phyloP scores from a whole-genome alignment of 2,329 filamentous ascomycete genomes.

The Neopestalotiopsis sp. region DNA sequence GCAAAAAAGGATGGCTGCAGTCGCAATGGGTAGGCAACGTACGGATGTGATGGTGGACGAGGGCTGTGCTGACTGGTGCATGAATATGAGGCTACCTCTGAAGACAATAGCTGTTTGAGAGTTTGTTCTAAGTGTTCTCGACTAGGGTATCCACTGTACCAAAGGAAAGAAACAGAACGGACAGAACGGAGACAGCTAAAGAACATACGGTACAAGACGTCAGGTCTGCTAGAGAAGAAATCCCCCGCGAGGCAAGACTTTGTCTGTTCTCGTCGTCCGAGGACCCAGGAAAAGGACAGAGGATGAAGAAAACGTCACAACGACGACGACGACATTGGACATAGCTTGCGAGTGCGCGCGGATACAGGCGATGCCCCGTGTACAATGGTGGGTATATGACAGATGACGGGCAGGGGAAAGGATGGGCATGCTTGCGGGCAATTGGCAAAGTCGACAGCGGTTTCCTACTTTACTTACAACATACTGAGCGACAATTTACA shows the following conservation, averaged over 20 bases:
- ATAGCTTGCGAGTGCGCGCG: too few species aligned
- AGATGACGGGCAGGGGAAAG: background rate
- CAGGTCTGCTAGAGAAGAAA: slow-evolving; percentile 16
- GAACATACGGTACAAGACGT: slow-evolving; percentile 10
- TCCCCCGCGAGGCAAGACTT: too few species aligned
- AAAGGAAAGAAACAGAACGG: slow-evolving; percentile 27
- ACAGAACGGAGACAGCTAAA: slow-evolving; percentile 15
- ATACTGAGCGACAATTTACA: background rate
- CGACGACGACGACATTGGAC: too few species aligned
- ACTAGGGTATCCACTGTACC: slow-evolving; percentile 29
- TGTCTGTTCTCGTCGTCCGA: too few species aligned
- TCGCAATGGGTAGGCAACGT: background rate
- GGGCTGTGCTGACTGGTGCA: slow-evolving; percentile 39
- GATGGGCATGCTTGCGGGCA: background rate
- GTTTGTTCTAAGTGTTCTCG: slow-evolving; percentile 29
- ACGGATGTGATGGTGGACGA: slow-evolving; percentile 20
- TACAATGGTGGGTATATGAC: background rate
- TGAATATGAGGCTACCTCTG: slow-evolving; percentile 36
- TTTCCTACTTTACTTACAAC: background rate
- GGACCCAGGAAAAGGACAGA: too few species aligned
- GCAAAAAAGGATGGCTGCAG: slow-evolving; percentile 19
- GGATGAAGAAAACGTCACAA: too few species aligned
- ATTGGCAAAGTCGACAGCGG: background rate
- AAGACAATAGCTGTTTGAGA: slow-evolving; percentile 37
- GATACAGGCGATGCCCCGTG: too few species aligned